These are phyloP conservation scores for Phellopilus nigrolimitatus DNA, from an alignment of 1,284 basidiomycete genomes.

Conservation along the genomic window DNA sequence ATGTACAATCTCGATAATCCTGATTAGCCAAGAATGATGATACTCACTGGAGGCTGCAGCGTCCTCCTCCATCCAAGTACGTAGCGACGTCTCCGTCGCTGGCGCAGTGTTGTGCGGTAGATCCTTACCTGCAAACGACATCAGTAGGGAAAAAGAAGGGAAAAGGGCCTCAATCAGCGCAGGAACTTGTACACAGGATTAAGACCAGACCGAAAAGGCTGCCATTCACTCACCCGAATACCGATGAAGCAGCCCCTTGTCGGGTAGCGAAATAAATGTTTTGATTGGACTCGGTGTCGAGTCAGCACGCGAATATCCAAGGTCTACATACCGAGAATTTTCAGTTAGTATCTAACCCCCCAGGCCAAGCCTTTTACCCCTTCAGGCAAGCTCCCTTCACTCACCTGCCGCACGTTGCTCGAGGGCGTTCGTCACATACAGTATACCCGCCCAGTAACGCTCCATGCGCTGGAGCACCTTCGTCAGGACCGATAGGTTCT, in stretches of 20 bases:
- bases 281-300: slow-evolving; percentile 21
- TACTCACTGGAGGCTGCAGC: slow-evolving; percentile 26
- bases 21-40: neutral
- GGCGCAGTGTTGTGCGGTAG: slow-evolving; percentile 34
- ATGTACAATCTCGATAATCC: no score
- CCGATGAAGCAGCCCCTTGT: slow-evolving; percentile 33
- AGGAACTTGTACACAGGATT: no score
- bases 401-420: slow-evolving; percentile 23
- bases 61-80: slow-evolving; percentile 31
- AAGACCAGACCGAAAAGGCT: neutral
- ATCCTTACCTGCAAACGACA: slow-evolving; percentile 21
- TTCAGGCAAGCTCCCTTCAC: slow-evolving; percentile 20
- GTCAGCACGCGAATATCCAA: neutral
- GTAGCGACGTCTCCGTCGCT: slow-evolving; percentile 33
- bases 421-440: slow-evolving; percentile 30
- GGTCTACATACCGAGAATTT: neutral
- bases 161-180: neutral
- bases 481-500: slow-evolving; percentile 32
- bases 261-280: slow-evolving; percentile 37
- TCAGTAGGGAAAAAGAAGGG: no score
- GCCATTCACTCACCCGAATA: slow-evolving; percentile 27
- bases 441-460: slow-evolving; percentile 35
- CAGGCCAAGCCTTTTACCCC: no score
- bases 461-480: slow-evolving; percentile 33
- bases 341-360: no score